Percentiles rank a stretch among this genome's conserved stretches.
Evolutionary conservation across 805 yeast genomes (phyloP).

Genomic region (Candida arabinofermentans): DNA sequence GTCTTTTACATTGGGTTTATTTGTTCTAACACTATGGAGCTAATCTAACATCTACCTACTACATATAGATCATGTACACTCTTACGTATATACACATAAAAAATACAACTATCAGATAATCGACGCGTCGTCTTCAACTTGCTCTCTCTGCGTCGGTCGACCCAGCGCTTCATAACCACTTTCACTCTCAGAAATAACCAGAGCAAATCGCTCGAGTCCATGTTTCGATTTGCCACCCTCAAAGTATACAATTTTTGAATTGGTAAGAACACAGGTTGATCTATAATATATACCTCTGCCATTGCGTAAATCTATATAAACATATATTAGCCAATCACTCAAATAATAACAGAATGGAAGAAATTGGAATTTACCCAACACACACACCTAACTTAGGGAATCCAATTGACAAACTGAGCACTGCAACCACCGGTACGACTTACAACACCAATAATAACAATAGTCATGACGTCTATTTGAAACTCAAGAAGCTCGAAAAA

Average conservation of each 20-base stretch:
- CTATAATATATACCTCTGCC: no score
- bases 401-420: slow-evolving; percentile 16
- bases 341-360: slow-evolving; percentile 44
- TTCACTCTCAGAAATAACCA: not conserved
- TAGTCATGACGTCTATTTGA: slow-evolving; percentile 69
- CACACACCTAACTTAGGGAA: slow-evolving; percentile 26
- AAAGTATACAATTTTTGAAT: no score
- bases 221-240: slow-evolving; percentile 12
- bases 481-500: slow-evolving; percentile 82
- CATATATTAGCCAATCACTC: not conserved
- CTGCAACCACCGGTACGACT: slow-evolving; percentile 26
- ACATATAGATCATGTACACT: not conserved
- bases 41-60: not conserved
- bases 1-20: not conserved
- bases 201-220: not conserved
- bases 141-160: no score
- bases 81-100: no score
- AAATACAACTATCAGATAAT: not conserved
- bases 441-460: slow-evolving; percentile 22
- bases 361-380: slow-evolving; percentile 47
- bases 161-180: slow-evolving; percentile 3
- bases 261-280: no score
- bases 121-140: slow-evolving; percentile 5
- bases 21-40: not conserved
- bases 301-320: not conserved